A percentile compares a stretch with the other conserved stretches of the same genome.
Conservation (phyloP, 257 asterid species). For the Solanum etuberosum region DNA sequence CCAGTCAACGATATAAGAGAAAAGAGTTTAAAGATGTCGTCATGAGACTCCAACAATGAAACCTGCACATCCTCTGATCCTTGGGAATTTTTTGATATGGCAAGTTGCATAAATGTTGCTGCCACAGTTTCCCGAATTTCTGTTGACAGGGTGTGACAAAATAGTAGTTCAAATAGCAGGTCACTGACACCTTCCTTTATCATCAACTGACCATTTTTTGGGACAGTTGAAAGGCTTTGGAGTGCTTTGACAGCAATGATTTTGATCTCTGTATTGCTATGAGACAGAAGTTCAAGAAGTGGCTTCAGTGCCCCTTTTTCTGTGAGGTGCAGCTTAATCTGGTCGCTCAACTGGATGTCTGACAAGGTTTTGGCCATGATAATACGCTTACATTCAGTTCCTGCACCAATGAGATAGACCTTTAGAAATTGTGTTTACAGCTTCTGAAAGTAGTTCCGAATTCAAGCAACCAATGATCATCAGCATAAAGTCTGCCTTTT, state of each 20-base stretch:
- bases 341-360: constrained; percentile 32
- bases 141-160: constrained; percentile 16
- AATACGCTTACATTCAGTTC: constrained; percentile 11
- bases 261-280: constrained; percentile 14
- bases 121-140: constrained; percentile 24
- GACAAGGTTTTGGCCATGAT: constrained; percentile 31
- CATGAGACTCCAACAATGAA: constrained; percentile 23
- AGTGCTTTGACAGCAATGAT: constrained; percentile 26
- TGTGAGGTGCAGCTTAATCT: constrained; percentile 23
- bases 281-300: constrained; percentile 29
- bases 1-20: constrained; percentile 26
- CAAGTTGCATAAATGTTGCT: constrained; percentile 28
- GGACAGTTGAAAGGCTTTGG: constrained; percentile 21
- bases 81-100: constrained; percentile 15
- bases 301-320: constrained; percentile 28
- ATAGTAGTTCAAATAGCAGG: constrained; percentile 30
- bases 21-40: constrained; percentile 29
- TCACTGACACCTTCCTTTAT: constrained; percentile 29
- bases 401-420: constrained; percentile 1
- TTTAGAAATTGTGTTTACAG: not conserved
- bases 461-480: not conserved
- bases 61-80: constrained; percentile 14
- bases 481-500: not conserved
- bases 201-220: constrained; percentile 28
- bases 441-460: not conserved